phyloP scores from a whole-genome alignment of 768 basidiomycete genomes.

The Candolleomyces eurysporus region DNA sequence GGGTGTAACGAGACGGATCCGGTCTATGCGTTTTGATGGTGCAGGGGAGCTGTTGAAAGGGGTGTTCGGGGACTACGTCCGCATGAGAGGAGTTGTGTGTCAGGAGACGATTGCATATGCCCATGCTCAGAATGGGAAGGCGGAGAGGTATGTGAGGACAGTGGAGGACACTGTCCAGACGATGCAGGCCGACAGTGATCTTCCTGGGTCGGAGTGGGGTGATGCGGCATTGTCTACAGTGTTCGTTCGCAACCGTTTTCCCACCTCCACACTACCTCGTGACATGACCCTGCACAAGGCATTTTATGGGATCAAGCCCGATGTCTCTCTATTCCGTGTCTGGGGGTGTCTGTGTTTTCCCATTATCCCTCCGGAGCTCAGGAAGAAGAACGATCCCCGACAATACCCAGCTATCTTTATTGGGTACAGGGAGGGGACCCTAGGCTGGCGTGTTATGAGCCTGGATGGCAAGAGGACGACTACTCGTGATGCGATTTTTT shows the following conservation, averaged over 20 bases:
- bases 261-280: conserved; percentile 15
- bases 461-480: no score
- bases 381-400: conserved; percentile 12
- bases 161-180: conserved; percentile 27
- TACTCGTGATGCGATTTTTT: no score
- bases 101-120: conserved; percentile 26
- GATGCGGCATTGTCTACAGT: conserved; percentile 13
- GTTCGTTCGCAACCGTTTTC: conserved; percentile 21
- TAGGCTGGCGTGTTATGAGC: no score
- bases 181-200: conserved; percentile 21
- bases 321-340: conserved; percentile 28
- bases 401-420: conserved; percentile 22
- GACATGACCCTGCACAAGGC: conserved; percentile 20
- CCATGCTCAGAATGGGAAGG: conserved; percentile 40
- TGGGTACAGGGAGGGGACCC: conserved; percentile 16
- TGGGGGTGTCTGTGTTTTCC: no score
- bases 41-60: neutral
- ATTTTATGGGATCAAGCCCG: conserved; percentile 18
- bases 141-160: conserved; percentile 35
- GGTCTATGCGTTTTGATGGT: neutral
- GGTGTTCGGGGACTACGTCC: neutral
- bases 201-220: conserved; percentile 19
- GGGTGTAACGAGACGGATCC: neutral
- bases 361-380: conserved; percentile 17
- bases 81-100: conserved; percentile 16